phyloP scores from a whole-genome alignment of 805 yeast species.

The Suhomyces sp. region DNA sequence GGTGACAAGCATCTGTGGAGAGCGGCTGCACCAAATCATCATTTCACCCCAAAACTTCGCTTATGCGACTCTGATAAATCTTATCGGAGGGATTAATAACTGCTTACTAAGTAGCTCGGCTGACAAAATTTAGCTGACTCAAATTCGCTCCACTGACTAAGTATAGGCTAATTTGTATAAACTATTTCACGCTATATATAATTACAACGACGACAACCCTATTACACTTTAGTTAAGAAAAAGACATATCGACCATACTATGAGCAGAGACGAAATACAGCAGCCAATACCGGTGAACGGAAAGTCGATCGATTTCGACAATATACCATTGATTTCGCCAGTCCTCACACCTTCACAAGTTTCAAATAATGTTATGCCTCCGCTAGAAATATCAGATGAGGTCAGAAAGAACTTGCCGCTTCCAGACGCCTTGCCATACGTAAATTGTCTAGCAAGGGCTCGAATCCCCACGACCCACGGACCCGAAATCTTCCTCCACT shows the following conservation, averaged over 20 bases:
- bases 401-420: slow-evolving; percentile 35
- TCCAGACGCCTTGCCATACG: slow-evolving; percentile 64
- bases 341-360: slow-evolving; percentile 7
- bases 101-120: background rate
- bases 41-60: background rate
- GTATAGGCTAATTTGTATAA: background rate
- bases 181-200: background rate
- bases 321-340: slow-evolving; percentile 14
- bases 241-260: background rate
- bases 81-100: background rate
- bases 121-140: background rate
- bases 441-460: slow-evolving; percentile 88
- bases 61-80: background rate
- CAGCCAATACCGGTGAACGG: background rate
- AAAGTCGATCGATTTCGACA: slow-evolving; percentile 6
- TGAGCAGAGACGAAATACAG: background rate
- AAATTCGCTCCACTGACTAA: background rate
- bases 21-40: background rate
- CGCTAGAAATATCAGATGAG: slow-evolving; percentile 15
- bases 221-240: background rate
- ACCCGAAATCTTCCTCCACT: slow-evolving; percentile 87
- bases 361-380: slow-evolving; percentile 2
- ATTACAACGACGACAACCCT: background rate
- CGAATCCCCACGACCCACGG: slow-evolving; percentile 95
- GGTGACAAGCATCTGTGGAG: background rate